Base-by-base conservation (phyloP, 2,329 filamentous ascomycete genomes). In the Fusarium buharicum region DNA sequence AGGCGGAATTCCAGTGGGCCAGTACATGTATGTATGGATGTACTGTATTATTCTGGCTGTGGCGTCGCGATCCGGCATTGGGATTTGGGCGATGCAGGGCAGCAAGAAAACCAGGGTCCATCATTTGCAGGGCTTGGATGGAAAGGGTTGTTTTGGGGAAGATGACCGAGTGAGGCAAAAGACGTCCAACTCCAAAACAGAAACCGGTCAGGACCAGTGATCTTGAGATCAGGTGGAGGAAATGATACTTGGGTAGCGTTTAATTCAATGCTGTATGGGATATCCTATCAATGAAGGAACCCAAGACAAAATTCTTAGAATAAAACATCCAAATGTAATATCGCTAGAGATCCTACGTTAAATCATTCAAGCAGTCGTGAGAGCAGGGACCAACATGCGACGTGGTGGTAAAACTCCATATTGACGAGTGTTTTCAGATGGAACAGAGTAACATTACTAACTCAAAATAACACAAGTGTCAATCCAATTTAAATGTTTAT, bases 61-160 rank as follows among this genome's bases (percentile, higher is more conserved):
- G 62, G 62, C 62, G 57, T 47, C 31, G 40, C 39, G 49, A 55
- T 55, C 50, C 45, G 49, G 52, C 44, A 54, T 39, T 61, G 28
- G 22, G 36, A 47, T 27, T 47, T 14, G 34, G 44, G 50, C 20
- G 41, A 24, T 47, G 41, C 43, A 58, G 40, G 51, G 51, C 49
- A 58, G 41, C 52, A n/a, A 56, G 28, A 60, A 62, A 64, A 50
- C 61, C 61, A 59, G 56, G 56, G 56, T 59, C 55, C 47, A 47
- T 54, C 28, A 52, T 47, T 51, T 54, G 39, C 46, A 54, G 51
- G 51, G 51, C 34, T 45, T 50, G 39, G 43, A 45, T 36, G 43
- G 56, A 27, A 44, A 33, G 16, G 30, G 33, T 49, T 48, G 30
- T 41, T 55, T 50, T 60, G 50, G 47, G 47, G 34, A 41, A 55